phyloP scores from a whole-genome alignment of 2,329 filamentous ascomycete genomes.

The Ceratocystis eucalypticola region DNA sequence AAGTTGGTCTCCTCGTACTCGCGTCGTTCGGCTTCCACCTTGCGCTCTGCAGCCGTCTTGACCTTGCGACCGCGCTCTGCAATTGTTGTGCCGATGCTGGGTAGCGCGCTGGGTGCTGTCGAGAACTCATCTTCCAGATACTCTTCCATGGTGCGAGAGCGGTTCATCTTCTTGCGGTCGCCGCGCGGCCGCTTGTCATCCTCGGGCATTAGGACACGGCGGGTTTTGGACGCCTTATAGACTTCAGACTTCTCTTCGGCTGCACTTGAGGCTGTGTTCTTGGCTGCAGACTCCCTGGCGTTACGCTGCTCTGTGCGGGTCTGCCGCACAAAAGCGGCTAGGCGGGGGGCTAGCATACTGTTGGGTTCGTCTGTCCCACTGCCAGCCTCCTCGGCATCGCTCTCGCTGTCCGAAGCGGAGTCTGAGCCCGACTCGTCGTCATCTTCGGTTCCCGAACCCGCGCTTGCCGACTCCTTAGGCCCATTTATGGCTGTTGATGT shows the following conservation, averaged over 20 bases:
- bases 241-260: conserved; percentile 43
- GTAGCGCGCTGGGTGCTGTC: conserved; percentile 64
- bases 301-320: conserved; percentile 17
- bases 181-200: conserved; percentile 39
- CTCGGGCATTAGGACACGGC: conserved; percentile 70
- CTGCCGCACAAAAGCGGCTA: conserved; percentile 16
- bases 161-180: conserved; percentile 50
- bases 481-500: conserved; percentile 21
- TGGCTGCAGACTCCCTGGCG: conserved; percentile 18
- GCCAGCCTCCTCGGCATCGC: conserved; percentile 25
- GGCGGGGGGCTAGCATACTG: conserved; percentile 16
- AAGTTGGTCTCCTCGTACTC: conserved; percentile 92
- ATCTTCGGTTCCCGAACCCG: conserved; percentile 23
- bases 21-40: conserved; percentile 61
- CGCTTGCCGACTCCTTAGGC: conserved; percentile 11
- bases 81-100: conserved; percentile 86
- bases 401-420: conserved; percentile 23
- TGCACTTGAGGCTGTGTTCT: conserved; percentile 18
- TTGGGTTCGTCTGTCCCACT: conserved; percentile 16
- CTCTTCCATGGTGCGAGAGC: conserved; percentile 80
- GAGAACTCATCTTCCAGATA: conserved; percentile 80
- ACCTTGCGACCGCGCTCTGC: conserved; percentile 61
- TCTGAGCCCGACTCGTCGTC: conserved; percentile 28
- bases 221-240: conserved; percentile 80
- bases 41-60: conserved; percentile 64